A percentile compares a stretch with the other conserved stretches of the same genome.
Conservation (phyloP, 805 yeast genomes). For the Lipomyces sp. region DNA sequence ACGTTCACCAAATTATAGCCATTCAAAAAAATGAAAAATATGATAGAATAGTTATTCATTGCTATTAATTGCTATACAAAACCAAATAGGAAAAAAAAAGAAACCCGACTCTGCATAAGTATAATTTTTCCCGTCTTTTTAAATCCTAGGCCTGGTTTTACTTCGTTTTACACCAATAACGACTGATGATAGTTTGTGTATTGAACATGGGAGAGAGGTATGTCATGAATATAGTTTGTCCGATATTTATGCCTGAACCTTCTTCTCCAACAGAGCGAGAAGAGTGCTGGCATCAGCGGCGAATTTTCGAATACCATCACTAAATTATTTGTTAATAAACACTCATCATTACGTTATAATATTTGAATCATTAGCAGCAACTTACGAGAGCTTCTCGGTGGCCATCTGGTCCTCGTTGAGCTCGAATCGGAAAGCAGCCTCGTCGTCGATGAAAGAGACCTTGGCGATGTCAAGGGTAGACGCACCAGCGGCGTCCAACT, state of each 20-base stretch:
- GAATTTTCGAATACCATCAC: constrained; percentile 95
- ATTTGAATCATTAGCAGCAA: too few species aligned
- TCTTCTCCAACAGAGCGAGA: constrained; percentile 35
- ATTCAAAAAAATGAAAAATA: too few species aligned
- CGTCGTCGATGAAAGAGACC: constrained; percentile 82
- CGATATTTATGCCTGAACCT: constrained; percentile 22
- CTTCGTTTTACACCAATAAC: not conserved
- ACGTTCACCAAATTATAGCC: too few species aligned
- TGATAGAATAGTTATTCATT: too few species aligned
- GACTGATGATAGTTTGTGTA: not conserved
- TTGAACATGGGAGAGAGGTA: not conserved
- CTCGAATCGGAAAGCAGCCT: constrained; percentile 84
- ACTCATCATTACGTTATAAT: not conserved
- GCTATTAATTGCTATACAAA: too few species aligned
- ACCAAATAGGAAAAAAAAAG: too few species aligned
- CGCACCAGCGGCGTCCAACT: constrained; percentile 72
- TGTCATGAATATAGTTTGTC: not conserved
- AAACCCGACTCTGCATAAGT: too few species aligned
- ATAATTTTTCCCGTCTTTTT: not conserved
- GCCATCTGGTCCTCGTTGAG: constrained; percentile 98
- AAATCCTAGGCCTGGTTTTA: too few species aligned
- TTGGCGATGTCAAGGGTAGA: constrained; percentile 61
- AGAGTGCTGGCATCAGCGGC: constrained; percentile 90
- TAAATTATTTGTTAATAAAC: not conserved
- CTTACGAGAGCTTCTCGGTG: constrained; percentile 81